Base-by-base conservation (phyloP, 140 eudicot species). In the Cichorium intybus region DNA sequence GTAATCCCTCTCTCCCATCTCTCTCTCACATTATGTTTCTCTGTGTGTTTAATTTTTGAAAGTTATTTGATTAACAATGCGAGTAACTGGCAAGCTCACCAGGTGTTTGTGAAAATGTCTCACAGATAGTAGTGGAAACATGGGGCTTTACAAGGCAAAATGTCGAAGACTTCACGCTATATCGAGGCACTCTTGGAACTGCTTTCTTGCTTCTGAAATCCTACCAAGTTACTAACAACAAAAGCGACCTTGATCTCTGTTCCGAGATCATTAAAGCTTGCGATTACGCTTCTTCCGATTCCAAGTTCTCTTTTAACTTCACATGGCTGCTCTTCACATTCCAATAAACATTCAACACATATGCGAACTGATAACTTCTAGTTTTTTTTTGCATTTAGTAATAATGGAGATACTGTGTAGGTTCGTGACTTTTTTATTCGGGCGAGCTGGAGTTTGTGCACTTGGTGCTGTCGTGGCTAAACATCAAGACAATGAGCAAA, bases 361-460 rank as follows among this genome's bases (percentile, higher is more conserved):
- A n/a, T n/a, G n/a, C n/a, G n/a, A n/a, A n/a, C n/a, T n/a, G n/a
- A n/a, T 27, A 29, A 34, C n/a, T 16, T 28, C 20, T 6, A 24
- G 22, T 26, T 54, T 15, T 54, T 15, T 5, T 26, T 51, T 16
- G 24, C 23, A 15, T 47, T 2, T 17, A 7, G 1, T n/a, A 17
- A n/a, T 10, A 39, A 39, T 58, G 21, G 29, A 14, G 49, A 27
- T 33, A 64, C 48, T 50, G 51, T 70, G 46, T 62, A 86, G 87
- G 72, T 78, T 62, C 64, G 87, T 82, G 28, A 79, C 82, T 3
- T 90, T 86, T 62, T 47, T 89, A 28, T 35, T 80, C 7, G 97
- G 94, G 43, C 87, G 88, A 58, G 85, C 80, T 53, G 97, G 97
- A 50, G 86, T 87, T 58, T 87, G 87, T 80, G 94, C 95, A 16